Evolutionary conservation across 2,329 filamentous ascomycete species (phyloP).

Genomic region (Phaeomoniella chlamydospora): DNA sequence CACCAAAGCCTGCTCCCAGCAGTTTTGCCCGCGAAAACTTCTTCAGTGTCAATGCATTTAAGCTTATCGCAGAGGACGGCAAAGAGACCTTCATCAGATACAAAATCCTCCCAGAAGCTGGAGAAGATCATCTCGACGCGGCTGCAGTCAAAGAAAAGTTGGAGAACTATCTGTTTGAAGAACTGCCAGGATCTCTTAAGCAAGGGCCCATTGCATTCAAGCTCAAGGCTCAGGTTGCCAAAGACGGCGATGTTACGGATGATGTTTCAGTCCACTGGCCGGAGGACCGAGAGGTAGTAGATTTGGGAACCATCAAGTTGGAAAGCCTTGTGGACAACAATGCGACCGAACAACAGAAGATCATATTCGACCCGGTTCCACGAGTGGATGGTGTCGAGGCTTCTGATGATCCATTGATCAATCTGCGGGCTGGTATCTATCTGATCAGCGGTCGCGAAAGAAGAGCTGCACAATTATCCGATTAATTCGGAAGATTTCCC

Average conservation of each 20-base stretch:
- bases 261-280: slow-evolving; percentile 39
- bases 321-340: slow-evolving; percentile 24
- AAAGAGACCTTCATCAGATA: slow-evolving; percentile 33
- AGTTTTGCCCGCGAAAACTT: slow-evolving; percentile 34
- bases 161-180: slow-evolving; percentile 34
- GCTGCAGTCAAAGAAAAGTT: slow-evolving; percentile 23
- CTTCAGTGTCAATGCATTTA: slow-evolving; percentile 22
- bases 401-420: slow-evolving; percentile 40
- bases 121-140: slow-evolving; percentile 22
- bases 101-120: slow-evolving; percentile 30
- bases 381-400: slow-evolving; percentile 37
- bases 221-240: slow-evolving; percentile 35
- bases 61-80: slow-evolving; percentile 23
- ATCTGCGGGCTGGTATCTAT: slow-evolving; percentile 41
- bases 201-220: slow-evolving; percentile 27
- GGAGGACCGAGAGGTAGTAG: slow-evolving; percentile 32
- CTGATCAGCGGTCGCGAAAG: slow-evolving; percentile 38
- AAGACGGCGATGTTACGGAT: slow-evolving; percentile 31
- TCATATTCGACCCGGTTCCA: slow-evolving; percentile 46
- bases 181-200: slow-evolving; percentile 24
- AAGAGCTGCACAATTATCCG: too few relatives aligned
- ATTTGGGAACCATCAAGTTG: slow-evolving; percentile 34
- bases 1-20: slow-evolving; percentile 33
- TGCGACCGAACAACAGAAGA: slow-evolving; percentile 30
- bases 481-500: too few relatives aligned